Evolutionary conservation across 139 green algal genomes (phyloP).

Genomic region (Nannochloris sp.): DNA sequence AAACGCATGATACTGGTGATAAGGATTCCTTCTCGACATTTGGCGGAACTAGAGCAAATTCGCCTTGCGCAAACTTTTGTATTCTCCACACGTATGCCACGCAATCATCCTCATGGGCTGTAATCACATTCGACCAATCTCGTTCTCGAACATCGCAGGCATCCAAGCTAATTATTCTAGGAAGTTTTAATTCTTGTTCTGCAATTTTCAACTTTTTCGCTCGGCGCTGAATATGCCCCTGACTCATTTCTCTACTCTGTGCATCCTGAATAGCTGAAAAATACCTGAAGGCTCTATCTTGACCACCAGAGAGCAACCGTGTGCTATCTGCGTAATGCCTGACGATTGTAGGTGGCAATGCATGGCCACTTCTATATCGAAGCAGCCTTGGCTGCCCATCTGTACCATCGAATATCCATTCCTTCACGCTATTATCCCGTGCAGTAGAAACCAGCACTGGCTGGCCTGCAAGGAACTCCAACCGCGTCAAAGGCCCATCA

Average conservation of each 20-base stretch:
- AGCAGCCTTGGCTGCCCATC: conserved; percentile 60
- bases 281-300: conserved; percentile 83
- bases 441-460: conserved; percentile 76
- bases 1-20: conserved; percentile 2
- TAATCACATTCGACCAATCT: conserved; percentile 95
- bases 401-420: conserved; percentile 84
- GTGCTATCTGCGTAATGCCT: conserved; percentile 63
- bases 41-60: conserved; percentile 56
- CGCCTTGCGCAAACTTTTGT: conserved; percentile 54
- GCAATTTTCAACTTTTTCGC: conserved; percentile 66
- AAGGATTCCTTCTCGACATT: not conserved
- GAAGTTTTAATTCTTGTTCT: conserved; percentile 80
- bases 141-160: conserved; percentile 76
- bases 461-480: conserved; percentile 69
- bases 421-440: conserved; percentile 89
- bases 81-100: conserved; percentile 88
- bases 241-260: conserved; percentile 87
- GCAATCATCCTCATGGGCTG: conserved; percentile 75
- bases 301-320: conserved; percentile 70
- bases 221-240: conserved; percentile 51
- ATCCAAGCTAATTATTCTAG: conserved; percentile 53
- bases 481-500: conserved; percentile 33
- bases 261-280: conserved; percentile 88
- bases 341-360: conserved; percentile 64
- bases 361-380: conserved; percentile 81